Percentiles rank a stretch among this genome's conserved stretches.
Evolutionary conservation across 495 filamentous ascomycete genomes (phyloP).

Genomic region (Antarctomyces pellizariae): DNA sequence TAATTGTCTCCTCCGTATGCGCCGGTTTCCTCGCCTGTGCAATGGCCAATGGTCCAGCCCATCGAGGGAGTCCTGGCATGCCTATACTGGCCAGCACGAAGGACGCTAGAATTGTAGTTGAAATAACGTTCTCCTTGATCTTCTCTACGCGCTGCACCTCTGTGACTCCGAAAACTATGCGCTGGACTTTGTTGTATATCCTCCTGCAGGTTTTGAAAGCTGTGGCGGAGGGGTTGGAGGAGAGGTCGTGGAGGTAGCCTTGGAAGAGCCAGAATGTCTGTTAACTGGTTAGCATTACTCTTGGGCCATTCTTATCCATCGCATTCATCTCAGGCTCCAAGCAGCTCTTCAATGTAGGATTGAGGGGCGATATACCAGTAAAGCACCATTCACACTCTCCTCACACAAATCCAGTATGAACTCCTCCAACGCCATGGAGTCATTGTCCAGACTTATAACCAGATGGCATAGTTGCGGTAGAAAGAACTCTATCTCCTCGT

Average conservation of each 20-base stretch:
- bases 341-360: constrained; percentile 5
- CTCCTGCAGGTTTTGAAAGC: constrained; percentile 49
- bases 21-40: constrained; percentile 49
- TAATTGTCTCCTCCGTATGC: constrained; percentile 27
- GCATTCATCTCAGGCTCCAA: no score
- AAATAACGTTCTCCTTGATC: constrained; percentile 51
- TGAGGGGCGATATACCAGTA: constrained; percentile 30
- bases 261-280: constrained; percentile 73
- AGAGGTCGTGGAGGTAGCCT: constrained; percentile 54
- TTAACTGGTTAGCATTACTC: constrained; percentile 5
- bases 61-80: constrained; percentile 26
- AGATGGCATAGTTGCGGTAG: constrained; percentile 61
- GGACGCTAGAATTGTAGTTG: constrained; percentile 46
- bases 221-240: constrained; percentile 38
- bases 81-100: constrained; percentile 41
- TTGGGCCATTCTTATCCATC: background rate
- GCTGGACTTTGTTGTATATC: constrained; percentile 60
- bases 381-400: constrained; percentile 51
- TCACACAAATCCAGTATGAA: constrained; percentile 60
- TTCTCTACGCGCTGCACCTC: constrained; percentile 37
- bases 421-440: constrained; percentile 64
- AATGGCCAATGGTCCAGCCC: constrained; percentile 47
- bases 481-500: constrained; percentile 70
- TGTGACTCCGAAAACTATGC: constrained; percentile 47
- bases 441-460: constrained; percentile 55